Base-by-base conservation (phyloP, 2,329 filamentous ascomycete genomes). In the Hypoxylon sp. region DNA sequence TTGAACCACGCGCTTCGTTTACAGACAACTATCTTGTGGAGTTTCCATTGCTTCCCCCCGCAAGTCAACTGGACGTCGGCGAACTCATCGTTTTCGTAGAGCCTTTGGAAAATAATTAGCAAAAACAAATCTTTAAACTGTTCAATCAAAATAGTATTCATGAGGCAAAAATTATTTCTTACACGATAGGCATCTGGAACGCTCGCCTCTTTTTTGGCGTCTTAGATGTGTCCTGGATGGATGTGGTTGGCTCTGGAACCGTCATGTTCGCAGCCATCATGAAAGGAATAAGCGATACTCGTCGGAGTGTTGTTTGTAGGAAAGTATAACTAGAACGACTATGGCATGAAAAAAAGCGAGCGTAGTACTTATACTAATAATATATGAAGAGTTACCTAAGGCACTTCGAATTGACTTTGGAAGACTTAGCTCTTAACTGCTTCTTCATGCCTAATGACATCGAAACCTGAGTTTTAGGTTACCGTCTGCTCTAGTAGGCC, bases 31-130 rank as follows among this genome's bases (percentile, higher is more conserved):
- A 10, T 4, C 14, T 21, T 10, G 19, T 52, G 50, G 3, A 52
- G 32, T 41, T 41, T 52, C 50, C 50, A 52, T 38, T 14, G 11
- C 23, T 23, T 52, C 2, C 11, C 32, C 2, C 36, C 19, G 19
- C 50, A 52, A 21, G 50, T 28, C n/a, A 52, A 19, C n/a, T 38
- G 32, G 23, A 52, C 34, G 36, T 52, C 50, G 32, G 50, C 19
- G 11, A 41, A 52, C 30, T 52, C 21, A 5, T 52, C 50, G 19
- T 52, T 52, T 28, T 14, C 50, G 10, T n/a, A 5, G 10, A 52
- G 19, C 17, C 50, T 52, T 38, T 32, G 3, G 6, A 10, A 23
- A 5, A 21, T 17, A 21, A 17, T 52, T 5, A 52, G 32, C 7
- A 38, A 23, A 9, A 25, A n/a, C 3, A 7, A 11, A 38, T 17